Percentiles rank a stretch among this genome's conserved stretches.
Conservation (phyloP, 768 basidiomycete genomes). For the Dendrothele bispora region DNA sequence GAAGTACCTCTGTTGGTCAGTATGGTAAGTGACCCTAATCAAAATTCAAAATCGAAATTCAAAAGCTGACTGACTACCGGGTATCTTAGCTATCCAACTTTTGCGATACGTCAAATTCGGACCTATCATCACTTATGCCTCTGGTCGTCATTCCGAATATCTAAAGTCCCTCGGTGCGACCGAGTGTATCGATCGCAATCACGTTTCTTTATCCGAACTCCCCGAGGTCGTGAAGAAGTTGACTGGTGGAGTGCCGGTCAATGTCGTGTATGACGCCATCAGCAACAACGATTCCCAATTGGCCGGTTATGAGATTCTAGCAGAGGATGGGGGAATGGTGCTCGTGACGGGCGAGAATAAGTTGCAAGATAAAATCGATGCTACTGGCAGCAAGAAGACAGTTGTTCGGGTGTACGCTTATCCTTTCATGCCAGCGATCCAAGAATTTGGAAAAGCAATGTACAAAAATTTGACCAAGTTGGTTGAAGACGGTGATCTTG, state of each 20-base stretch:
- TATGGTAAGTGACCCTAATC: constrained; percentile 12
- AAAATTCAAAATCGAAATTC: no score
- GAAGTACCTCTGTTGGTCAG: constrained; percentile 13
- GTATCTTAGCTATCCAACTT: constrained; percentile 4
- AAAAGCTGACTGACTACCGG: no score
- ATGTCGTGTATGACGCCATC: not conserved
- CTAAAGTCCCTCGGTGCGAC: constrained; percentile 41
- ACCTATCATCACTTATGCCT: constrained; percentile 37
- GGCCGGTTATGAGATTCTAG: constrained; percentile 1
- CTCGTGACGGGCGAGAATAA: not conserved
- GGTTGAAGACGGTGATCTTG: no score
- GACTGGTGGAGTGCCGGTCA: constrained; percentile 1
- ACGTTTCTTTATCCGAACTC: not conserved
- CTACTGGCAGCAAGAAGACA: not conserved
- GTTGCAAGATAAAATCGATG: not conserved
- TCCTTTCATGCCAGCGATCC: no score
- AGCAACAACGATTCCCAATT: not conserved
- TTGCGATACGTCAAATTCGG: constrained; percentile 2
- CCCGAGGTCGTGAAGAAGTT: not conserved
- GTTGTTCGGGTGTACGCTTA: not conserved
- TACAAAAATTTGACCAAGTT: no score
- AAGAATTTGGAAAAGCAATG: no score
- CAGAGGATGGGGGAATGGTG: constrained; percentile 2
- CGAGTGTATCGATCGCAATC: constrained; percentile 32
- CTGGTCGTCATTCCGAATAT: constrained; percentile 22